Evolutionary conservation across 2,329 filamentous ascomycete species (phyloP), one percentile per base, ranked within the genome.

Genomic region (Fusarium sulawesiense): DNA sequence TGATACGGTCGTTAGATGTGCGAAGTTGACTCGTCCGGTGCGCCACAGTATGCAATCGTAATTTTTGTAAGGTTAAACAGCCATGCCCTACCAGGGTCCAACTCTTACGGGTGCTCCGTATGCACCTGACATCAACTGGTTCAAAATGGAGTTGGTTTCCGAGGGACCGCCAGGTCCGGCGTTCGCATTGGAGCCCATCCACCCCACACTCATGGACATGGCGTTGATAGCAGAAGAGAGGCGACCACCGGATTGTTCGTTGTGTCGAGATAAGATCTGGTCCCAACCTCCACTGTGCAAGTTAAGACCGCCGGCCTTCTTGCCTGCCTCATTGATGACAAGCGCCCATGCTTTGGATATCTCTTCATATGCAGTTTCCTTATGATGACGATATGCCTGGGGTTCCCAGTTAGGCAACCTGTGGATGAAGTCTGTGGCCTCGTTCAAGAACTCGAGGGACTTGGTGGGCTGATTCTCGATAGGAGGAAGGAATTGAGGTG

Each of bases 331-430:
- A 66, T 91, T 91, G 73, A 99, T 92, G 51, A 97, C 95, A 72
- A 97, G 80, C 18, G 93, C 91, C 96, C 96, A 99, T 2, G 96
- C 96, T 76, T 92, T 93, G 27, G 93, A 91, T 69, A 99, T 94
- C 78, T 98, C 96, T 76, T 99, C 95, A 77, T 99, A 99, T 9
- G 95, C 94, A 69, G 93, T 93, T 72, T 97, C 92, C 80, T 98
- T 98, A 83, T 97, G 93, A 74, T 97, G 88, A 71, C 94, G 94
- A 82, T 98, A 92, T 68, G 93, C 89, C 64, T 92, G 92, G 46
- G 90, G 93, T 73, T 96, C 92, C 94, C 94, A 99, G 76, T 97
- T 89, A 5, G 96, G 96, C 45, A 99, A 85, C 41, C 90, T 87
- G 79, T 99, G 94, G 60, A 98, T 92, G 60, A 98, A 89, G 71